Evolutionary conservation across 768 basidiomycete genomes (phyloP), one percentile per base, ranked within the genome.

Genomic region (Suillus hirtellus): DNA sequence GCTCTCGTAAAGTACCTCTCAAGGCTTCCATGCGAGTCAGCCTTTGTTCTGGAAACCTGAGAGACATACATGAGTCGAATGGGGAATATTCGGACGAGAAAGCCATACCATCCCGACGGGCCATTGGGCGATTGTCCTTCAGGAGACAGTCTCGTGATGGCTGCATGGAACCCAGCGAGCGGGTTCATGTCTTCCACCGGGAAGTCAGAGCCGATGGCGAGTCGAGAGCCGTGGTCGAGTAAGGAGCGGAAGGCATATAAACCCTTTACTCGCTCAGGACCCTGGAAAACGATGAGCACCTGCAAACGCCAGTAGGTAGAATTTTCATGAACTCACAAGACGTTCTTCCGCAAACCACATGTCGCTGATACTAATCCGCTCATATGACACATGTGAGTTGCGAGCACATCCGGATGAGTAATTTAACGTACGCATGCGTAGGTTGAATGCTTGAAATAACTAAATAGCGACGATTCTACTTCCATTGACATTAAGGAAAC

Each of bases 401-500:
- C 35, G 47, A 64, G 55, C 19, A 42, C 1, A 17, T 34, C 11
- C 31, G 8, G 43, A 50, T 37, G 46, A 21, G 55, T 42, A 53
- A 19, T 31, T 55, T 7, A 37, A 84, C 90, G 71, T 71, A 93
- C 85, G 84, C 92, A 78, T 96, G 94, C 4, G 92, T 94, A 15
- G 95, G 94, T 73, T 96, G 95, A 12, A 95, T 82, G 69, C 92
- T 95, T 19, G 90, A 93, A 69, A 96, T 95, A 43, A 96, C 92
- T 95, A 67, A 15, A 61, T 63, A 37, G 19, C 27, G 46, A n/a
- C 5, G 52, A 53, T 60, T 59, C 65, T 63, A 68, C 62, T 43
- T 60, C 24, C 55, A 17, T 62, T 24, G 35, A 24, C 31, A 21
- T 53, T 24, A 49, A 31, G 62, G 40, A 24, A 27, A 64, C 17